Evolutionary conservation across 805 yeast species (phyloP).

Genomic region (Kodamaea kaohsiungensis): DNA sequence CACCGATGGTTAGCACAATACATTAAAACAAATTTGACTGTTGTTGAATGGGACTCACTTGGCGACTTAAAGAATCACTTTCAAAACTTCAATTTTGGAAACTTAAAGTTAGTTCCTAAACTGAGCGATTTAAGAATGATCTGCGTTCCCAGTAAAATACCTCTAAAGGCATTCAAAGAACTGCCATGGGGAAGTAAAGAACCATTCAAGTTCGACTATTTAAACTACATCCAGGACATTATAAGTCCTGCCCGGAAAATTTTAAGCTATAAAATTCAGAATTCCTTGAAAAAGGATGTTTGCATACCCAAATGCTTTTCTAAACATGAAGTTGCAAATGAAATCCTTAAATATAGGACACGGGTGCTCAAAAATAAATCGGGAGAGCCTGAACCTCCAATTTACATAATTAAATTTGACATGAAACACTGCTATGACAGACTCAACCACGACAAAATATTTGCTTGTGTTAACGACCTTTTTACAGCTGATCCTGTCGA

Average conservation of each 20-base stretch:
- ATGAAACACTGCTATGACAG: conserved; percentile 76
- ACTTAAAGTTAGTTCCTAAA: conserved; percentile 60
- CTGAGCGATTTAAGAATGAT: conserved; percentile 58
- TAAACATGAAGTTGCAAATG: conserved; percentile 43
- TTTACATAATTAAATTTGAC: conserved; percentile 70
- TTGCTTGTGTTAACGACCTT: conserved; percentile 32
- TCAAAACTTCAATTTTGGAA: conserved; percentile 33
- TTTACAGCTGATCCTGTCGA: conserved; percentile 22
- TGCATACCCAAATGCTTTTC: conserved; percentile 40
- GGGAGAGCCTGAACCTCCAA: conserved; percentile 22
- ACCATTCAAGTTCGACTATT: conserved; percentile 31
- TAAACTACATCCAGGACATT: conserved; percentile 33
- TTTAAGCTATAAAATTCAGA: conserved; percentile 18
- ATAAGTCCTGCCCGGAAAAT: conserved; percentile 47
- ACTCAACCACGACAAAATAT: conserved; percentile 50
- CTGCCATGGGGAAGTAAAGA: conserved; percentile 24
- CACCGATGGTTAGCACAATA: conserved; percentile 46
- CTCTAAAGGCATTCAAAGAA: background rate
- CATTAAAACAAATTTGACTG: conserved; percentile 34
- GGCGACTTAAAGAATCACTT: background rate
- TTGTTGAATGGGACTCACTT: background rate
- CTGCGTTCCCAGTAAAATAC: conserved; percentile 45
- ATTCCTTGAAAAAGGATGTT: conserved; percentile 6
- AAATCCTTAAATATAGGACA: conserved; percentile 8
- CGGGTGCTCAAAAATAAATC: background rate